These are phyloP conservation scores for Pseudogymnoascus sp. DNA, from an alignment of 2,329 filamentous ascomycete genomes.

Conservation along the genomic window DNA sequence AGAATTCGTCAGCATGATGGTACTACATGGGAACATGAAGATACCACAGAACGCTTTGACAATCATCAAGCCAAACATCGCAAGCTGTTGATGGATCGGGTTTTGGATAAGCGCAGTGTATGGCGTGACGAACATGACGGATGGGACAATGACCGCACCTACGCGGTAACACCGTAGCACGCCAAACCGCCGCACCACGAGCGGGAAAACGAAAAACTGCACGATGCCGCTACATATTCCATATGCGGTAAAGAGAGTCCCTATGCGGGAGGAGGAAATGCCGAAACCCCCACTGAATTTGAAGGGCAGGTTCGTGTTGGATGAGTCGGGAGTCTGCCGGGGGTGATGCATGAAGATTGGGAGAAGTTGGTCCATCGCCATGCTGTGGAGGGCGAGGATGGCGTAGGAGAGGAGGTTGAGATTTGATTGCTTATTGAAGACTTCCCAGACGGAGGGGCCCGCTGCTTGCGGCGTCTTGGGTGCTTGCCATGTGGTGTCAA, in stretches of 20 bases:
- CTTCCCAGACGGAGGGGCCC: conserved; percentile 45
- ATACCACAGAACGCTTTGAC: conserved; percentile 69
- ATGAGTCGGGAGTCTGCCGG: conserved; percentile 41
- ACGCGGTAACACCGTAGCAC: conserved; percentile 64
- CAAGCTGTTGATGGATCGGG: conserved; percentile 44
- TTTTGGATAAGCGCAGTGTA: conserved; percentile 61
- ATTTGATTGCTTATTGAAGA: conserved; percentile 66
- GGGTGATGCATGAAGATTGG: conserved; percentile 84
- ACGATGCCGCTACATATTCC: conserved; percentile 71
- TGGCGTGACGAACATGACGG: conserved; percentile 74
- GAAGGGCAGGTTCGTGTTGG: conserved; percentile 61
- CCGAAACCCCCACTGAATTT: conserved; percentile 81
- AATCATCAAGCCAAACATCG: conserved; percentile 61
- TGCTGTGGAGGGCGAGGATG: conserved; percentile 70
- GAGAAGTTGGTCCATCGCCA: conserved; percentile 80
- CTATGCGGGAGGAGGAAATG: conserved; percentile 63
- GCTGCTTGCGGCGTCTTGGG: conserved; percentile 12
- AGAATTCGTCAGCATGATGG: conserved; percentile 85
- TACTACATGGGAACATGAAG: conserved; percentile 81
- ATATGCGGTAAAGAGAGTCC: conserved; percentile 76
- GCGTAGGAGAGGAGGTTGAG: conserved; percentile 73
- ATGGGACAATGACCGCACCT: conserved; percentile 60
- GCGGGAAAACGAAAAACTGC: conserved; percentile 81
- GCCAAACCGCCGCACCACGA: conserved; percentile 63
- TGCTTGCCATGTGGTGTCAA: conserved; percentile 18